phyloP scores from a whole-genome alignment of 2,329 filamentous ascomycete genomes.

The Ascomycota sp. region DNA sequence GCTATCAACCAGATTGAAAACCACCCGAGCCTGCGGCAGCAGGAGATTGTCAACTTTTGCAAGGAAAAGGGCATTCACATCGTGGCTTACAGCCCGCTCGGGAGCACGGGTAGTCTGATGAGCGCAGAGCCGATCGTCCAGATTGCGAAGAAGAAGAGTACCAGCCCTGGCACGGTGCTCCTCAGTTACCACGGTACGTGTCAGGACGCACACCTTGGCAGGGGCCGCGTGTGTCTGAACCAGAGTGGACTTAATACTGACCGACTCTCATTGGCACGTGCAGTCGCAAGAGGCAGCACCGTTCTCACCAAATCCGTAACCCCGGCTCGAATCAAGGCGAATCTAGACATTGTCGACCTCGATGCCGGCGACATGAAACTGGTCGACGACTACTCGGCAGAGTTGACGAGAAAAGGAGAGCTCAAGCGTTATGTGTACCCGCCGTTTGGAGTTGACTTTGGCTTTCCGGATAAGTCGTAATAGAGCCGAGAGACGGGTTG shows the following conservation, averaged over 20 bases:
- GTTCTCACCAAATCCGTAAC: slow-evolving; percentile 58
- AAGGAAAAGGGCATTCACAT: slow-evolving; percentile 47
- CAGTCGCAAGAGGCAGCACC: slow-evolving; percentile 47
- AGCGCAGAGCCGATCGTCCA: slow-evolving; percentile 40
- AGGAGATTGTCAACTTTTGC: slow-evolving; percentile 51
- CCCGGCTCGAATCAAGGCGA: slow-evolving; percentile 46
- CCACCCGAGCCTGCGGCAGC: slow-evolving; percentile 49
- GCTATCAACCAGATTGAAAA: slow-evolving; percentile 58
- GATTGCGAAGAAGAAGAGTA: slow-evolving; percentile 42
- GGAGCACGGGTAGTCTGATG: slow-evolving; percentile 41
- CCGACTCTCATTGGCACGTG: too few relatives aligned
- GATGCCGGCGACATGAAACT: slow-evolving; percentile 41
- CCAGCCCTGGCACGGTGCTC: slow-evolving; percentile 40
- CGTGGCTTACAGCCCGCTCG: slow-evolving; percentile 51
- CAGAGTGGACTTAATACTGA: too few relatives aligned
- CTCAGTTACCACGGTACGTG: slow-evolving; percentile 55
- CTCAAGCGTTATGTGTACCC: slow-evolving; percentile 46
- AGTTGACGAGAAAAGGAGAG: slow-evolving; percentile 27
- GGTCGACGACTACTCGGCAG: slow-evolving; percentile 32
- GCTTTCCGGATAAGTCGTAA: slow-evolving; percentile 45
- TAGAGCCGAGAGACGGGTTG: neutral
- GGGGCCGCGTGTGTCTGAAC: too few relatives aligned
- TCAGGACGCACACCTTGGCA: too few relatives aligned
- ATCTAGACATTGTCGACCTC: slow-evolving; percentile 45
- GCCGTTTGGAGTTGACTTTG: slow-evolving; percentile 47